Evolutionary conservation across 2,329 filamentous ascomycete species (phyloP), one percentile per base, ranked within the genome.

Genomic region (Neurospora sp.): DNA sequence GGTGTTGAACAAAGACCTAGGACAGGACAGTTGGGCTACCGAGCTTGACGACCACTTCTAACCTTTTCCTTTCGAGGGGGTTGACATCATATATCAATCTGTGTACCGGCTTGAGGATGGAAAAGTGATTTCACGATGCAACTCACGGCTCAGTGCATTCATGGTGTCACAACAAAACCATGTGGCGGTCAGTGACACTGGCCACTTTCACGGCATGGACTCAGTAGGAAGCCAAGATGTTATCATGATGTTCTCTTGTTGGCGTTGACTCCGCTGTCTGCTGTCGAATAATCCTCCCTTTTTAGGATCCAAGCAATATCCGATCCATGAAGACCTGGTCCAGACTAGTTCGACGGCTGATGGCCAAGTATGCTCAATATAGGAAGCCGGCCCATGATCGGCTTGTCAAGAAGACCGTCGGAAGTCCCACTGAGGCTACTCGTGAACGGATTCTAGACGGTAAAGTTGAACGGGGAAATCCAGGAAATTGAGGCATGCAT

Each of bases 401-500:
- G 7, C 3, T 58, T 17, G 10, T 1, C 7, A 33, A 33, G 3
- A 23, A 3, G 43, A 15, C 43, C 11, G 10, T 2, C 4, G 0
- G 0, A 23, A 52, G 10, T 23, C 11, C 23, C 23, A 8, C 7
- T 1, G 2, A 1, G 5, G 19, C 46, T 28, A 6, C 6, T 23
- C 43, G 2, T 11, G 43, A 6, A 2, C 2, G 13, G 0, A 0
- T 33, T 8, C 13, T 33, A 1, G 5, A 4, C 6, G 6, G 17
- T 8, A 28, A 28, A 9, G 13, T 33, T 17, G 11, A 13, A 19
- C 9, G 5, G 4, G 17, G 9, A 15, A 1, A 3, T 58, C 23
- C 13, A 58, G 23, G 1, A 9, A 17, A 2, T 17, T 5, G 13
- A 17, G 23, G 1, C 11, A 58, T 8, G 23, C 52, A 17, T 10